phyloP scores from a whole-genome alignment of 73 alveolate species.

The Loxodes magnus region DNA sequence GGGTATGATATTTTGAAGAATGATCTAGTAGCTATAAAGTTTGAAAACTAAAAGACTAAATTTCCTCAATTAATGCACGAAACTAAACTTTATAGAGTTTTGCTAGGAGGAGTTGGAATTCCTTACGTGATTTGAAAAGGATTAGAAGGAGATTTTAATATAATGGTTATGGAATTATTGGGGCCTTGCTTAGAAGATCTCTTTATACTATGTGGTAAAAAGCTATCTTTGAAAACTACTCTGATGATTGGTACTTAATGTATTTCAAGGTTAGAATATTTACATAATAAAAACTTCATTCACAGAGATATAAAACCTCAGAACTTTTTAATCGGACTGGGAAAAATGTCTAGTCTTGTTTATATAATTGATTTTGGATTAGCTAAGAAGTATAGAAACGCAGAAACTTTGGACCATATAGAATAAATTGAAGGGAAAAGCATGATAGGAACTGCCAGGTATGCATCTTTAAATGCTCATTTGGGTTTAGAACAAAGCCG shows the following conservation, averaged over 20 bases:
- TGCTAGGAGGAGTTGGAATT: conserved; percentile 30
- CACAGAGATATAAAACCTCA: conserved; percentile 90
- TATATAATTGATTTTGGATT: conserved; percentile 48
- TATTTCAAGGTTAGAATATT: conserved; percentile 66
- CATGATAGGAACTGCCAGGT: conserved; percentile 89
- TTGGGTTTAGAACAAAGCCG: conserved; percentile 56
- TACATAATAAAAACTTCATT: conserved; percentile 58
- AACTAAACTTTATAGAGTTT: conserved; percentile 23
- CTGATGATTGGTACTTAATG: conserved; percentile 65
- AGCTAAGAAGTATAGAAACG: conserved; percentile 47
- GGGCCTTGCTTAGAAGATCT: conserved; percentile 85
- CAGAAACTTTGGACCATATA: conserved; percentile 68
- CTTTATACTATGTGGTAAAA: conserved; percentile 39
- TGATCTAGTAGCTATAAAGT: conserved; percentile 62
- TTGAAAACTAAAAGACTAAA: conserved; percentile 37
- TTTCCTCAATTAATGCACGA: conserved; percentile 31
- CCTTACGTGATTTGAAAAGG: conserved; percentile 33
- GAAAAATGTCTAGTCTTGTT: conserved; percentile 41
- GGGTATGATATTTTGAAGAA: conserved; percentile 25
- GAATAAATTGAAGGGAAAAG: conserved; percentile 84
- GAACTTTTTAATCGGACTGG: conserved; percentile 73
- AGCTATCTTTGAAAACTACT: conserved; percentile 56
- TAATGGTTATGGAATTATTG: conserved; percentile 75
- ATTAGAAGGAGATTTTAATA: conserved; percentile 56
- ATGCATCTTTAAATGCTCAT: conserved; percentile 49